Evolutionary conservation across 768 basidiomycete genomes (phyloP).

Genomic region (Leccinum disarticulatum): DNA sequence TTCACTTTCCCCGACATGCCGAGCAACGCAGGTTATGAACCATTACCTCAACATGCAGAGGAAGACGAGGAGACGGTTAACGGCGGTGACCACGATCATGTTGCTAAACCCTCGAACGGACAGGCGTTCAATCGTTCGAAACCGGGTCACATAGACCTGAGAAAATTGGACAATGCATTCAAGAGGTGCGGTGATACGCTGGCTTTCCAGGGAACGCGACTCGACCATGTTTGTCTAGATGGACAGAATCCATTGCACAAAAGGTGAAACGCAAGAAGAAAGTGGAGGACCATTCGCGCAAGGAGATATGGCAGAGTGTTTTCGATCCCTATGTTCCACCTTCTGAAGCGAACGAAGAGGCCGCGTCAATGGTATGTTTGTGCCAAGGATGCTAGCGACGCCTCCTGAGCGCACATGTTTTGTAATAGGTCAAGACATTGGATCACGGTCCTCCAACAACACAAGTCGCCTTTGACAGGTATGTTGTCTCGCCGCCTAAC

Average conservation of each 20-base stretch:
- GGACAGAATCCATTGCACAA: slow-evolving; percentile 86
- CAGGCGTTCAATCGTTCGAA: slow-evolving; percentile 35
- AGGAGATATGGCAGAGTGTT: slow-evolving; percentile 77
- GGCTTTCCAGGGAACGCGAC: not conserved
- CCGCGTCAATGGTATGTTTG: slow-evolving; percentile 17
- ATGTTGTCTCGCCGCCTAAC: slow-evolving; percentile 28
- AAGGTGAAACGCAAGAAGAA: slow-evolving; percentile 83
- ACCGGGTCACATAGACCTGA: slow-evolving; percentile 73
- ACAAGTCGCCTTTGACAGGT: slow-evolving; percentile 70
- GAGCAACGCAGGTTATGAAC: slow-evolving; percentile 46
- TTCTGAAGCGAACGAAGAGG: slow-evolving; percentile 31
- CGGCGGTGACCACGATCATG: slow-evolving; percentile 29
- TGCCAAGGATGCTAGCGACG: too few species aligned
- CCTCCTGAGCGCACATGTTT: slow-evolving; percentile 4
- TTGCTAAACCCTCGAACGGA: slow-evolving; percentile 27
- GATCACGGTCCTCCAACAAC: slow-evolving; percentile 80
- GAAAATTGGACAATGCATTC: slow-evolving; percentile 79
- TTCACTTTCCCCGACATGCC: slow-evolving; percentile 35
- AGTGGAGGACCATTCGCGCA: slow-evolving; percentile 58
- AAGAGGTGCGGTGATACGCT: slow-evolving; percentile 52
- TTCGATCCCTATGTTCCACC: slow-evolving; percentile 63
- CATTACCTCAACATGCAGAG: slow-evolving; percentile 41
- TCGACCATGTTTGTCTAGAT: slow-evolving; percentile 41
- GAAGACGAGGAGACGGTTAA: slow-evolving; percentile 40
- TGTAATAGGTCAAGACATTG: slow-evolving; percentile 65